phyloP scores from a whole-genome alignment of 208 protist species.

The Leptomonas seymouri region DNA sequence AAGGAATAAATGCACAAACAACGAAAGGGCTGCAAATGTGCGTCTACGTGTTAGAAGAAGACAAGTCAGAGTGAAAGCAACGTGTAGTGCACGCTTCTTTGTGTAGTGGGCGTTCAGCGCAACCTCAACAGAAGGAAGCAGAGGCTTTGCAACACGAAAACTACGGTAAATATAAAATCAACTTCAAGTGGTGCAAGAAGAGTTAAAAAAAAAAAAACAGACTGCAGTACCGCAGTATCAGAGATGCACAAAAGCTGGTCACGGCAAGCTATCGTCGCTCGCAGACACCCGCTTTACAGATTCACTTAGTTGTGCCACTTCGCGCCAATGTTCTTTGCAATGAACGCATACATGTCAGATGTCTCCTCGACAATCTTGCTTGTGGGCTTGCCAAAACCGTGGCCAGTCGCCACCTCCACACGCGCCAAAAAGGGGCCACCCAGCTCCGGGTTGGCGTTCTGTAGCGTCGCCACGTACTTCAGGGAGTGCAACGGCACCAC shows the following conservation, averaged over 20 bases:
- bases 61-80: background rate
- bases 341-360: conserved; percentile 93
- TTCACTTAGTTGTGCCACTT: conserved; percentile 53
- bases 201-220: background rate
- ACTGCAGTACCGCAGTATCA: background rate
- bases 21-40: too few relatives aligned
- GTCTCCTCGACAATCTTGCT: conserved; percentile 89
- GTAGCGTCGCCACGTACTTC: conserved; percentile 94
- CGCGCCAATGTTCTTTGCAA: conserved; percentile 82
- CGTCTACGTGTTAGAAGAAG: too few relatives aligned
- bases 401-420: conserved; percentile 85
- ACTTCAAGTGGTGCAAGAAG: too few relatives aligned
- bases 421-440: conserved; percentile 84
- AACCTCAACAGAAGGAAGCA: too few relatives aligned
- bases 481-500: conserved; percentile 96
- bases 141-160: too few relatives aligned
- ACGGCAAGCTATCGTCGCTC: too few relatives aligned
- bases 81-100: background rate
- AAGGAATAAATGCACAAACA: background rate
- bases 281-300: too few relatives aligned
- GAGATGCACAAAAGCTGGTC: too few relatives aligned
- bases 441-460: conserved; percentile 82
- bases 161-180: too few relatives aligned
- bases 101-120: too few relatives aligned
- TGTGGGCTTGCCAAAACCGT: conserved; percentile 94